These are phyloP conservation scores for Arthromyces matolae DNA, from an alignment of 768 basidiomycete genomes.

Conservation along the genomic window DNA sequence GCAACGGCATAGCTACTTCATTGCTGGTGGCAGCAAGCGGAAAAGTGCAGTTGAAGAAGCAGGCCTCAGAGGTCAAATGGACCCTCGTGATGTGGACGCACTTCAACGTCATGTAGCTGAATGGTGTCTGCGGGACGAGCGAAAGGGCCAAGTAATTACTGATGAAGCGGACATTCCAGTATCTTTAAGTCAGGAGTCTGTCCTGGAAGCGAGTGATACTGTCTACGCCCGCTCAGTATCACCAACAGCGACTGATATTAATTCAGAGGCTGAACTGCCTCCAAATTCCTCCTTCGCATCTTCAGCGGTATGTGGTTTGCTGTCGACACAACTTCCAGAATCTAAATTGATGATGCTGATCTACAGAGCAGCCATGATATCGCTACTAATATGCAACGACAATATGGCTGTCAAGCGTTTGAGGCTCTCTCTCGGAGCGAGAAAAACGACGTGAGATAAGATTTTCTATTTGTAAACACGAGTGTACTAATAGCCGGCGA, in stretches of 20 bases:
- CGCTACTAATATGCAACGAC: constrained; percentile 17
- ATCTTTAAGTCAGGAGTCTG: background rate
- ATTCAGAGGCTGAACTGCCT: constrained; percentile 17
- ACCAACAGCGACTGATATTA: constrained; percentile 19
- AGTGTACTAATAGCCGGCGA: background rate
- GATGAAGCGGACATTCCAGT: constrained; percentile 12
- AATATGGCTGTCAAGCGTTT: constrained; percentile 39
- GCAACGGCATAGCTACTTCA: constrained; percentile 47
- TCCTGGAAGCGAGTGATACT: background rate
- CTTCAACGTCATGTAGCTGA: constrained; percentile 33
- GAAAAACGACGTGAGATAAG: constrained; percentile 48
- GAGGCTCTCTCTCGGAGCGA: constrained; percentile 41
- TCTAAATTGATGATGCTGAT: background rate
- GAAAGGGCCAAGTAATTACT: constrained; percentile 8
- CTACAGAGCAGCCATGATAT: constrained; percentile 6
- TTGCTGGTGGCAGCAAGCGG: constrained; percentile 54
- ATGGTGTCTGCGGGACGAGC: constrained; percentile 41
- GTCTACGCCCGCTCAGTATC: constrained; percentile 11
- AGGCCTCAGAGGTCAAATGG: constrained; percentile 38
- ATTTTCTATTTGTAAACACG: background rate
- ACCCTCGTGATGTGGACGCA: constrained; percentile 33
- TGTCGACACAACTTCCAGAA: background rate
- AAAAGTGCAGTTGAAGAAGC: constrained; percentile 34
- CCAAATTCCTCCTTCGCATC: constrained; percentile 21
- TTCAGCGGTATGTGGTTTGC: background rate